Base-by-base conservation (phyloP, 2,329 filamentous ascomycete species). In the Ceratocystis cacaofunesta region DNA sequence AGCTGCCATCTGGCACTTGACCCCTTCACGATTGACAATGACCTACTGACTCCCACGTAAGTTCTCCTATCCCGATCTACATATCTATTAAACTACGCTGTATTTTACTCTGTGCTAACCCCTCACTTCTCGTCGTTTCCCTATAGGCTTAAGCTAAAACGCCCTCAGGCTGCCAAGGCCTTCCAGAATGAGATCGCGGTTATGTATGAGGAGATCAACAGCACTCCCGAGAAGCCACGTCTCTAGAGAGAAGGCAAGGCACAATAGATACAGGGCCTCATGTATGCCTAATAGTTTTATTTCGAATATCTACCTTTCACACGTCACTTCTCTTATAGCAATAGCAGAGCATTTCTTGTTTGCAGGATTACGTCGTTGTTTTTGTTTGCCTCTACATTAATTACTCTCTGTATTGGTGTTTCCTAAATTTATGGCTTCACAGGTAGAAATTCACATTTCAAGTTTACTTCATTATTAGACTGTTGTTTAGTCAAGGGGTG, bases 1-100 rank as follows among this genome's bases (percentile, higher is more conserved):
- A 88, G 86, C 70, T 81, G 87, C 66, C 76, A 87, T 68, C 76
- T 99, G 70, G 86, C 88, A 71, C 71, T 96, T 15, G 94, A 99
- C 67, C 94, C 94, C 1, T 97, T 99, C 71, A 89, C 85, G 0
- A 85, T 97, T 69, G 92, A 96, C 62, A 99, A 99, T 73, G 89
- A 95, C 75, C 80, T 96, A 62, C 77, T 92, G 73, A 94, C 89
- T 22, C 89, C 90, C 25, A 95, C 90, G 89, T 92, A 82, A 85
- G 88, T 84, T 8, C 19, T 30, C 1, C 61, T 12, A 30, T 6
- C 10, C 43, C 10, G 1, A 41, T 8, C 7, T 22, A 19, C 12
- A 10, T 32, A 32, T 32, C 6, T 60, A 3, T 60, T 25, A 50
- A 28, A 10, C 2, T 28, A 22, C 57, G 10, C 48, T 64, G 36